Percentiles rank a stretch among this genome's conserved stretches.
These are phyloP conservation scores for Metschnikowia dekortorum DNA, from an alignment of 805 yeast species.

Conservation along the genomic window DNA sequence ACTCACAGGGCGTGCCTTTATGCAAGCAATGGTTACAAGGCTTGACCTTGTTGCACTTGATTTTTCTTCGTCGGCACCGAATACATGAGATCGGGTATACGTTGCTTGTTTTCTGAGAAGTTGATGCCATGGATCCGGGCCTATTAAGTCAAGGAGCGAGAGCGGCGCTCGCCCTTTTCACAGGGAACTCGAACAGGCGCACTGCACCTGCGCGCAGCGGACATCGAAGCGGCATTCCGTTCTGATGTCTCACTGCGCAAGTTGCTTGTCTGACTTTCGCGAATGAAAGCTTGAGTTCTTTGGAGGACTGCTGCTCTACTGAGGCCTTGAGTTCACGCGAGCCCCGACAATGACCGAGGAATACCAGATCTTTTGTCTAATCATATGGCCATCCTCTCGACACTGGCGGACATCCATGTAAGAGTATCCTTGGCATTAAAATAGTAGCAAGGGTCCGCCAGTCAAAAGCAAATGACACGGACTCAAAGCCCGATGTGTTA, in stretches of 20 bases:
- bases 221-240: constrained; percentile 1
- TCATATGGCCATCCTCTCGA: too few species aligned
- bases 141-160: too few species aligned
- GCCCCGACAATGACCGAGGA: too few species aligned
- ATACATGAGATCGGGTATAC: constrained; percentile 17
- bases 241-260: not conserved
- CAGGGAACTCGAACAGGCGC: not conserved
- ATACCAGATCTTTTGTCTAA: too few species aligned
- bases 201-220: not conserved
- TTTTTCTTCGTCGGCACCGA: constrained; percentile 17
- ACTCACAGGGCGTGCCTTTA: constrained; percentile 13
- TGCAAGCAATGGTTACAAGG: constrained; percentile 17
- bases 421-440: too few species aligned
- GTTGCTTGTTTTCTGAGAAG: constrained; percentile 3
- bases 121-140: not conserved
- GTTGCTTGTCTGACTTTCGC: not conserved
- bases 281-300: too few species aligned
- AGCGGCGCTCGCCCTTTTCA: not conserved
- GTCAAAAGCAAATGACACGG: too few species aligned
- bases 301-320: too few species aligned
- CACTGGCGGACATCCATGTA: too few species aligned
- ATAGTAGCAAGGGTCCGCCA: too few species aligned
- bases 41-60: constrained; percentile 17
- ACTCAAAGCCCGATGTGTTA: too few species aligned
- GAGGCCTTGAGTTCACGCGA: too few species aligned